Percentiles rank a stretch among this genome's conserved stretches.
Evolutionary conservation across 176 grass and related monocot species (phyloP).

Genomic region (Typha latifolia): DNA sequence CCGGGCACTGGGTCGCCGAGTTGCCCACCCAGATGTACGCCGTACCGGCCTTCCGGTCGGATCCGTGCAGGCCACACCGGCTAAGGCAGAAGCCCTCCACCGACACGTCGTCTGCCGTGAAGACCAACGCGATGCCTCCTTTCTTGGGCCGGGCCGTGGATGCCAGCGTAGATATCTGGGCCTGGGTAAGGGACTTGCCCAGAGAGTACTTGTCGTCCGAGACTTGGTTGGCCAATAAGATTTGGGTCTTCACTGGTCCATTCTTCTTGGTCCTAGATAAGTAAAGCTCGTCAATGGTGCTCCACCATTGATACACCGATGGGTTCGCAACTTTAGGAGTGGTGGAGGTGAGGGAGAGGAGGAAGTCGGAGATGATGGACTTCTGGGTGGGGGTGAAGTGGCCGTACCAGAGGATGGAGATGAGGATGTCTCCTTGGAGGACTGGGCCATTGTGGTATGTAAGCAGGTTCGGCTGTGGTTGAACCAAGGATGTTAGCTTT

Average conservation of each 20-base stretch:
- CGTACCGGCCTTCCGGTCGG: not conserved
- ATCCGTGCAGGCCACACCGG: conserved; percentile 26
- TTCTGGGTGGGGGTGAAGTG: conserved; percentile 48
- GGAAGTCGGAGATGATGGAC: conserved; percentile 63
- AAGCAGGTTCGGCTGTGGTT: conserved; percentile 26
- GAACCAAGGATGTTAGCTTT: conserved; percentile 41
- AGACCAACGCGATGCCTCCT: conserved; percentile 15
- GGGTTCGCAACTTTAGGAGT: conserved; percentile 22
- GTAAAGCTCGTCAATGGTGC: conserved; percentile 53
- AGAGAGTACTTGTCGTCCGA: conserved; percentile 27
- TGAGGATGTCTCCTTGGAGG: conserved; percentile 46
- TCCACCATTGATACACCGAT: conserved; percentile 69
- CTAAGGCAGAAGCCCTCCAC: conserved; percentile 32
- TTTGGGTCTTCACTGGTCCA: conserved; percentile 12
- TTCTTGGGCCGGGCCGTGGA: not conserved
- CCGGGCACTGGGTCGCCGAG: conserved; percentile 28
- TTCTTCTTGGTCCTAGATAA: conserved; percentile 36
- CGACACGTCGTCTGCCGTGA: conserved; percentile 22
- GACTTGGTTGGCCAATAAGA: conserved; percentile 31
- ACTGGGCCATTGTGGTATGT: conserved; percentile 66
- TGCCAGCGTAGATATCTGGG: conserved; percentile 16
- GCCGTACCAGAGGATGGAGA: conserved; percentile 69
- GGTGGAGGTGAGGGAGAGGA: conserved; percentile 43
- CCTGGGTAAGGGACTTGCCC: conserved; percentile 12
- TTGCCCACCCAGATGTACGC: conserved; percentile 30